Evolutionary conservation across 495 filamentous ascomycete genomes (phyloP).

Genomic region (Pseudomonodictys pantanalensis): DNA sequence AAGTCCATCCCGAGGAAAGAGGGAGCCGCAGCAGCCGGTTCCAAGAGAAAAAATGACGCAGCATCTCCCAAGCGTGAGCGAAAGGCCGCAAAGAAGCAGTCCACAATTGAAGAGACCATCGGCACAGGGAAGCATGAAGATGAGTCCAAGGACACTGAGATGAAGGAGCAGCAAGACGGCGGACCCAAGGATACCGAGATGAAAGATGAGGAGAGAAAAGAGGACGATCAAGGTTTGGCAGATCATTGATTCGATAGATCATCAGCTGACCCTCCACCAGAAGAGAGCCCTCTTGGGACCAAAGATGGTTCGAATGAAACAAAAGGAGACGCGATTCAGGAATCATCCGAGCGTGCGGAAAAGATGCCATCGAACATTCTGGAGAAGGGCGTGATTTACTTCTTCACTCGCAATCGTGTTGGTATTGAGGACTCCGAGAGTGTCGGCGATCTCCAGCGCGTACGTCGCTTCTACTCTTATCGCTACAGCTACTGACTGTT

Average conservation of each 20-base stretch:
- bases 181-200: background rate
- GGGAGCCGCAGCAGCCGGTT: slow-evolving; percentile 22
- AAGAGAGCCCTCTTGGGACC: background rate
- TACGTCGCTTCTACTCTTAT: too few species aligned
- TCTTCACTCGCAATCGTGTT: slow-evolving; percentile 82
- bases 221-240: background rate
- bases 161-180: slow-evolving; percentile 9
- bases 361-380: slow-evolving; percentile 68
- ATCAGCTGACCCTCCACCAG: too few species aligned
- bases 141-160: slow-evolving; percentile 24
- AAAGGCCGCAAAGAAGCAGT: slow-evolving; percentile 38
- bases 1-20: slow-evolving; percentile 5
- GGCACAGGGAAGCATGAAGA: slow-evolving; percentile 20
- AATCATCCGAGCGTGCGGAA: slow-evolving; percentile 50
- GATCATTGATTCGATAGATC: too few species aligned
- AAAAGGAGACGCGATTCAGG: slow-evolving; percentile 30
- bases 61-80: slow-evolving; percentile 34
- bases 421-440: slow-evolving; percentile 67
- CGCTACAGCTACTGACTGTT: too few species aligned
- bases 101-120: slow-evolving; percentile 43
- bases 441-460: slow-evolving; percentile 37
- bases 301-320: background rate
- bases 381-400: slow-evolving; percentile 93
- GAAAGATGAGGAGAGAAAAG: background rate
- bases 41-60: slow-evolving; percentile 41